Evolutionary conservation across 345 rosid species (phyloP).

Genomic region (Linum tenue): DNA sequence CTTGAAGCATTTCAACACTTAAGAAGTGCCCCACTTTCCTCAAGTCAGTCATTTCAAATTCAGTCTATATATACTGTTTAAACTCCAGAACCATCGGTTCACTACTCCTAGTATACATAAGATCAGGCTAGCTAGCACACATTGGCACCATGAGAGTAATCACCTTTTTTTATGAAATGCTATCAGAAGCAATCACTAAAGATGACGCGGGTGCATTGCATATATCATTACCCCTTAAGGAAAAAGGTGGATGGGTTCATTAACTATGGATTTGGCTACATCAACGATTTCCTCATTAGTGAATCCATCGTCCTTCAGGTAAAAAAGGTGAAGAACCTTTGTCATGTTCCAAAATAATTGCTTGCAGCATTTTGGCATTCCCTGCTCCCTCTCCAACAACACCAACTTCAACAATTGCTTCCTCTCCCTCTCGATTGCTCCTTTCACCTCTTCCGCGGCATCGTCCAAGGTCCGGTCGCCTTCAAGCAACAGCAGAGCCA

Average conservation of each 20-base stretch:
- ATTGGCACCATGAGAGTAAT: no score
- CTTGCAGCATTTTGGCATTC: conserved; percentile 60
- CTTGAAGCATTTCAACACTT: no score
- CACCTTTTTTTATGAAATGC: no score
- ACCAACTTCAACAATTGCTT: conserved; percentile 42
- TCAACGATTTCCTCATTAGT: conserved; percentile 37
- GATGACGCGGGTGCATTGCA: no score
- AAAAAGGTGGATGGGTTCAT: conserved; percentile 29
- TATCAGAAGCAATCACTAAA: no score
- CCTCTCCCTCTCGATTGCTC: conserved; percentile 23
- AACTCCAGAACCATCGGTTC: no score
- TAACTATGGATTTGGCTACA: conserved; percentile 39
- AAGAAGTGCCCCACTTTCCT: no score
- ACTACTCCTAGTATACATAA: no score
- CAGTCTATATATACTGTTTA: no score
- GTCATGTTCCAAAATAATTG: conserved; percentile 73
- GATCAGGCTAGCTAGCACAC: no score
- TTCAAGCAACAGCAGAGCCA: conserved; percentile 45
- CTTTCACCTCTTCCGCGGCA: conserved; percentile 27
- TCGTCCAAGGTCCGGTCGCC: conserved; percentile 33
- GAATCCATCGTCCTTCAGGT: conserved; percentile 71
- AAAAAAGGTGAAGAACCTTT: conserved; percentile 57
- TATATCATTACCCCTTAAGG: not conserved
- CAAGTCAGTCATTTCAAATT: no score
- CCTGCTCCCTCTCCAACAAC: conserved; percentile 42